Percentiles rank a stretch among this genome's conserved stretches.
These are phyloP conservation scores for Priceomyces haplophilus DNA, from an alignment of 805 yeast genomes.

Conservation along the genomic window DNA sequence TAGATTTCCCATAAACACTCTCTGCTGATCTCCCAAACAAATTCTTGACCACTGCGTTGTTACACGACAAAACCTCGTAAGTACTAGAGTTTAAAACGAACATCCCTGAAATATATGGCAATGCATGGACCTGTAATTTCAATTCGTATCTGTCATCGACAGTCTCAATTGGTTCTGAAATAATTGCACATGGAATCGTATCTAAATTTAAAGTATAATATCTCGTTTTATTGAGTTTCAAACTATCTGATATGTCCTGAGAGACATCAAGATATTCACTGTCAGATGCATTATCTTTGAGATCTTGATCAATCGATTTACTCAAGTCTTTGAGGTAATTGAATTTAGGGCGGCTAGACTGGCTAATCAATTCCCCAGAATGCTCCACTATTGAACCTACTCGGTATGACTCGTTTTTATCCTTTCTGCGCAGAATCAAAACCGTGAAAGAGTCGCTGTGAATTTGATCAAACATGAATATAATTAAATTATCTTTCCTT, in stretches of 20 bases:
- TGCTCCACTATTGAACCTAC: constrained; percentile 28
- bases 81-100: constrained; percentile 58
- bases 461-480: constrained; percentile 85
- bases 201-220: constrained; percentile 57
- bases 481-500: constrained; percentile 61
- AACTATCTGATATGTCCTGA: constrained; percentile 25
- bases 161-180: constrained; percentile 55
- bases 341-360: constrained; percentile 13
- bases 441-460: constrained; percentile 61
- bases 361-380: constrained; percentile 33
- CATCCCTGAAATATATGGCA: constrained; percentile 87
- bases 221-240: constrained; percentile 50
- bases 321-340: constrained; percentile 22
- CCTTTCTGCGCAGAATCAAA: constrained; percentile 29
- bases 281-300: constrained; percentile 11
- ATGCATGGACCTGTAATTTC: constrained; percentile 65
- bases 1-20: constrained; percentile 35
- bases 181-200: constrained; percentile 70
- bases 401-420: constrained; percentile 10
- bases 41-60: constrained; percentile 73
- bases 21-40: constrained; percentile 68
- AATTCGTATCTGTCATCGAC: constrained; percentile 41
- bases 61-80: constrained; percentile 63
- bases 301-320: constrained; percentile 23
- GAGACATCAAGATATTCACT: constrained; percentile 14